Percentiles rank a stretch among this genome's conserved stretches.
These are phyloP conservation scores for Trichophyton rubrum DNA, from an alignment of 2,329 filamentous ascomycete genomes.

Conservation along the genomic window DNA sequence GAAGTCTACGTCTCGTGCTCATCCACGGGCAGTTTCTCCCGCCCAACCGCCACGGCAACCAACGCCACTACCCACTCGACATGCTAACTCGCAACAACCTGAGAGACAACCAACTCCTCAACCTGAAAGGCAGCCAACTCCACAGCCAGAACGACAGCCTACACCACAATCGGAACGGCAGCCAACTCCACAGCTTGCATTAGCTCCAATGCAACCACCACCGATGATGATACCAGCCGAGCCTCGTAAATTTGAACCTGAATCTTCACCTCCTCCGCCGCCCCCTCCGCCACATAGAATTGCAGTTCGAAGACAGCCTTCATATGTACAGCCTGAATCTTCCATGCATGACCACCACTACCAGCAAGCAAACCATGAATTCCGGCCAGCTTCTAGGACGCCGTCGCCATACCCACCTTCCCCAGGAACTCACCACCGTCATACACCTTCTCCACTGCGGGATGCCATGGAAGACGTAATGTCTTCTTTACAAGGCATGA, in stretches of 20 bases:
- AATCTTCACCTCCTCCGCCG: constrained; percentile 68
- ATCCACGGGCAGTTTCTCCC: constrained; percentile 7
- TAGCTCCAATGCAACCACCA: not conserved
- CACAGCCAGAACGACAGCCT: not conserved
- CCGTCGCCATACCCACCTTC: constrained; percentile 45
- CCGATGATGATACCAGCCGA: constrained; percentile 11
- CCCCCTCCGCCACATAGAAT: constrained; percentile 67
- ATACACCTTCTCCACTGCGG: constrained; percentile 81
- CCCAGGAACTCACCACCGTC: constrained; percentile 49
- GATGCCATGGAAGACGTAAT: constrained; percentile 98
- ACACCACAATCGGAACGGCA: not conserved
- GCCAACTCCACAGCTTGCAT: not conserved
- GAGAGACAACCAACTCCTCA: not conserved
- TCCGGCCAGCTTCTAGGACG: constrained; percentile 29
- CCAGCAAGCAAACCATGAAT: constrained; percentile 30
- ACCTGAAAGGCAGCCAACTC: not conserved
- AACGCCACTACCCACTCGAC: not conserved
- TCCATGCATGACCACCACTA: constrained; percentile 25
- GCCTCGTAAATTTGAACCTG: constrained; percentile 36
- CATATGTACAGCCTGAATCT: constrained; percentile 13
- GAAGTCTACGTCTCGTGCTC: constrained; percentile 1
- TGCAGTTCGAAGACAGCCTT: constrained; percentile 34
- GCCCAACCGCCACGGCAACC: not conserved
- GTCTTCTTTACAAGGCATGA: constrained; percentile 83
- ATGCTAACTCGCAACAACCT: not conserved